Evolutionary conservation across 1,284 basidiomycete species (phyloP), one percentile per base, ranked within the genome.

Genomic region (Malassezia arunalokei): DNA sequence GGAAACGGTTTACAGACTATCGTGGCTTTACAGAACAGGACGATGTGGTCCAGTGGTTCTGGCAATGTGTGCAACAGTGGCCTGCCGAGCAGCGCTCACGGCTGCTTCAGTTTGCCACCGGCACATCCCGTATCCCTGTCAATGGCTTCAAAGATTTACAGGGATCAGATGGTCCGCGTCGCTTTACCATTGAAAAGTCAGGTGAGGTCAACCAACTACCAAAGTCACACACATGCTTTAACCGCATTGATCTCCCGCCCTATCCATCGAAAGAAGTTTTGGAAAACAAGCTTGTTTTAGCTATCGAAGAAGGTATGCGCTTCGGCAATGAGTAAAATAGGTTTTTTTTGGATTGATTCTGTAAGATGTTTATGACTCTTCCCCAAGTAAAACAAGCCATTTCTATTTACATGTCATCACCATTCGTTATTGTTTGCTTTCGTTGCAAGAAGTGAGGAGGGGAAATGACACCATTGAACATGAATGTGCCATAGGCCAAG

Each of bases 91-190:
- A 89, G 74, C 95, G 96, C 77, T 87, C 86, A 43, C 84, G 92
- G 8, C 76, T 96, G 54, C 58, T 73, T 45, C 92, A 98, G 75
- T 96, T 99, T 75, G 90, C 91, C 6, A 98, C 94, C 5, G 94
- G 94, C 39, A 98, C 94, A 8, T 91, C 87, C 32, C 80, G 92
- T 64, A 89, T 98, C 52, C 94, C 94, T 5, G 94, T 98, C 73
- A 95, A 95, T 74, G 94, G 94, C 1, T 98, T 98, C 81, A 96
- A 96, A 75, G 94, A 98, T 68, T 77, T 99, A 28, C 92, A 96
- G 76, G 92, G 92, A 6, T 91, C 87, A 1, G 92, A 98, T 74
- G 92, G 92, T 0, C 92, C 94, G 7, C 51, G 66, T 11, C 50
- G 65, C 14, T 73, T 74, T 51, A 74, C 70, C 12, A 71, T 73